Conservation (phyloP, 2,329 filamentous ascomycete species). For the Fusarium piperis region DNA sequence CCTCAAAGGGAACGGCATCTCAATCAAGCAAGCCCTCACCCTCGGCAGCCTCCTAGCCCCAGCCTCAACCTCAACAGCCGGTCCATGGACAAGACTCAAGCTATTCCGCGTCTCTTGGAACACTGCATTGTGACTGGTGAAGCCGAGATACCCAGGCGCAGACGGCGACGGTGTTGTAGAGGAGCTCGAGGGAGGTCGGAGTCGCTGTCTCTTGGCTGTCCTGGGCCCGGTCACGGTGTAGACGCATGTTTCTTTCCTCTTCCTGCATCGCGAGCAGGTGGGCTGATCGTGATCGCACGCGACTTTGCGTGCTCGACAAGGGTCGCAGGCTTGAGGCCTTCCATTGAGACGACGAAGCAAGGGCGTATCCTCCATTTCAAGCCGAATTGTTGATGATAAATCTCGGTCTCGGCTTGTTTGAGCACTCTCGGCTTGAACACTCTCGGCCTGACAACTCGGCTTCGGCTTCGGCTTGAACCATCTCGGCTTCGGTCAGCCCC, state of each 20-base stretch:
- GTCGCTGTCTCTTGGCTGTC: constrained; percentile 25
- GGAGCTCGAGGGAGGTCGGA: constrained; percentile 15
- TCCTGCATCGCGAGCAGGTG: constrained; percentile 51
- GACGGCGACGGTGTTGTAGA: constrained; percentile 33
- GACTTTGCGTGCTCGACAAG: constrained; percentile 54
- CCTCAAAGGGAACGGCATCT: constrained; percentile 42
- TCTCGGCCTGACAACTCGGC: not conserved
- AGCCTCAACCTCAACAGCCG: constrained; percentile 12
- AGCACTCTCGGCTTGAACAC: not conserved
- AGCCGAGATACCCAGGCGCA: constrained; percentile 54
- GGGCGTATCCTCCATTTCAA: constrained; percentile 28
- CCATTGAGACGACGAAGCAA: constrained; percentile 43
- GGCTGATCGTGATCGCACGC: constrained; percentile 56
- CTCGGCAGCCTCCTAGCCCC: constrained; percentile 4
- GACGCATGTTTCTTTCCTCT: constrained; percentile 49
- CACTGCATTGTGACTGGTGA: constrained; percentile 55
- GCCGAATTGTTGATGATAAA: constrained; percentile 5
- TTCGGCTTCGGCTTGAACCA: constrained; percentile 15
- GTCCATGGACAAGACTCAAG: constrained; percentile 47
- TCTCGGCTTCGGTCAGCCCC: constrained; percentile 8
- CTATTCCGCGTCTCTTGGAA: constrained; percentile 55
- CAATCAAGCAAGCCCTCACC: constrained; percentile 17
- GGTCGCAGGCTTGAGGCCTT: constrained; percentile 46
- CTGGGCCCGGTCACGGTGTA: constrained; percentile 44
- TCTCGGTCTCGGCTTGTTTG: constrained; percentile 21